These are phyloP conservation scores for Cinnamomum chago DNA, from an alignment of 164 flowering plant species.

Conservation along the genomic window DNA sequence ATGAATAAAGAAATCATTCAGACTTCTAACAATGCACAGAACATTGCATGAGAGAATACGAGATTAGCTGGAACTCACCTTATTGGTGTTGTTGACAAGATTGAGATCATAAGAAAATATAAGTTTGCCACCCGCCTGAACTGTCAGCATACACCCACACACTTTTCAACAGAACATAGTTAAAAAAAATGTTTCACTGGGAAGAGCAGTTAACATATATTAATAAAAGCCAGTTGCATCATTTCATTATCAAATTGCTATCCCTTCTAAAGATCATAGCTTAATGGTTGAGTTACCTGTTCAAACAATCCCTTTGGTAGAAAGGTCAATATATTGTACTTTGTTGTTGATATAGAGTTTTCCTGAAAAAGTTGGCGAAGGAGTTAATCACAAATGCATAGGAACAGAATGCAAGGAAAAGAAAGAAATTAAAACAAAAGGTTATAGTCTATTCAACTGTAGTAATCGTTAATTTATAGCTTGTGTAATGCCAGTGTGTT, in stretches of 20 bases:
- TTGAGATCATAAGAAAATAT: conserved; percentile 92
- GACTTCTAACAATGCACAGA: neutral
- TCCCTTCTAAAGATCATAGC: neutral
- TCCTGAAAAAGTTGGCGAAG: conserved; percentile 45
- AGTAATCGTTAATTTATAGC: no score
- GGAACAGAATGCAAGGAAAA: neutral
- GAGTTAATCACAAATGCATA: neutral
- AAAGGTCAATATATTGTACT: conserved; percentile 83
- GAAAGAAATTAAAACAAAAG: neutral
- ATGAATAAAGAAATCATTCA: neutral
- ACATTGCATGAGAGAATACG: neutral
- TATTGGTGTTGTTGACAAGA: conserved; percentile 84
- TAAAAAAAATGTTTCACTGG: neutral
- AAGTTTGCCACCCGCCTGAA: conserved; percentile 97
- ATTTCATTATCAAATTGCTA: neutral
- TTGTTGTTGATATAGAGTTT: conserved; percentile 90
- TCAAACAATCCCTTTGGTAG: conserved; percentile 95
- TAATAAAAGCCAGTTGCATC: neutral
- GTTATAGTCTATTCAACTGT: neutral
- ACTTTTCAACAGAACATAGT: conserved; percentile 12
- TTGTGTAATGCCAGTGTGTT: neutral
- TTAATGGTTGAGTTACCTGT: conserved; percentile 50
- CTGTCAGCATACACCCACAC: conserved; percentile 49
- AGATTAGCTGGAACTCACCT: conserved; percentile 44
- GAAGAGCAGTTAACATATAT: neutral